Base-by-base conservation (phyloP, 768 basidiomycete species). In the Tricholoma furcatifolium region DNA sequence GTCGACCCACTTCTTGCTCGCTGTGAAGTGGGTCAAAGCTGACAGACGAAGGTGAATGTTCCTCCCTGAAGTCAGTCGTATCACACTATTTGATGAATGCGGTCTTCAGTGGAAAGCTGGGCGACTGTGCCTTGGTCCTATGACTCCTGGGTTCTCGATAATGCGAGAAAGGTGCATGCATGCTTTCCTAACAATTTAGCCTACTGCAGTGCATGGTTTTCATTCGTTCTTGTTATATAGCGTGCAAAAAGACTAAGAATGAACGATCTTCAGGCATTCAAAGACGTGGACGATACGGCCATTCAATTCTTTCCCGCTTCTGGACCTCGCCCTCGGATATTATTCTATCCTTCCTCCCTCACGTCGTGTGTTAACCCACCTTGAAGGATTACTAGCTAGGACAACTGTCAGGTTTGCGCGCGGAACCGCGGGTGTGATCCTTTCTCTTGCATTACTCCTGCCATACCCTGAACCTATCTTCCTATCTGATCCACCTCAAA, bases 371-470 rank as follows among this genome's bases (percentile, higher is more conserved):
- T 4, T 30, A 51, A 51, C 50, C 50, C 50, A 51, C 50, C 17
- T 44, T 44, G n/a, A 34, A 38, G 35, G 23, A 48, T 24, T 15
- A n/a, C 18, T 38, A 23, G 51, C 36, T 34, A 47, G 18, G 34
- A 36, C 23, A 40, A 47, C 39, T 50, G 44, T 42, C 45, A 51
- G 34, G 21, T 53, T 51, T 18, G 17, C 24, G 24, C 50, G 50
- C 46, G 46, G 48, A 31, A 40, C 56, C 56, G 56, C 51, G 56
- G 52, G 14, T 6, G 47, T 43, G 36, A 38, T 46, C 44, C 24
- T 52, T 30, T 35, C 20, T 43, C 32, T 24, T 32, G 20, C 47
- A 18, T 44, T 38, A 31, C 15, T 20, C 31, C 27, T 34, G 17
- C 51, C 24, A n/a, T 36, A 30, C 44, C 51, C 51, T 53, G 45